Evolutionary conservation across 345 rosid species (phyloP).

Genomic region (Triadica sebifera): DNA sequence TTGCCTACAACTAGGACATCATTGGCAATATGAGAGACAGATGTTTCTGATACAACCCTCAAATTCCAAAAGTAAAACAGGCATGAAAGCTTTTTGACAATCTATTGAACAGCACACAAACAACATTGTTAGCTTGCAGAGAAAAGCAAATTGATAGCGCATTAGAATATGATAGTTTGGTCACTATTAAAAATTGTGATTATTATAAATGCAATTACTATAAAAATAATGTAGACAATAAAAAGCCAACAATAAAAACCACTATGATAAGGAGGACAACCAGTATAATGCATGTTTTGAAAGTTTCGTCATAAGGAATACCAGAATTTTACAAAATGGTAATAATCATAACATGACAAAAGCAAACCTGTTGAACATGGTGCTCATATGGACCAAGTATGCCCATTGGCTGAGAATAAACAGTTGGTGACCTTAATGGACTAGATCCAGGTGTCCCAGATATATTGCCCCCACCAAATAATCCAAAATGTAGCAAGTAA

Average conservation of each 20-base stretch:
- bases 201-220: neutral
- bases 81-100: neutral
- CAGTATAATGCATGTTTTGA: neutral
- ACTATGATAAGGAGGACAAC: neutral
- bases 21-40: neutral
- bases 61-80: neutral
- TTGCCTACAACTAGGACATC: neutral
- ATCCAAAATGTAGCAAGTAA: slow-evolving; percentile 50
- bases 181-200: neutral
- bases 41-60: neutral
- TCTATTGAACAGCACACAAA: neutral
- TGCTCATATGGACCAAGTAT: slow-evolving; percentile 76
- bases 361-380: slow-evolving; percentile 49
- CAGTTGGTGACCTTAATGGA: slow-evolving; percentile 38
- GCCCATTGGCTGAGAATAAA: slow-evolving; percentile 65
- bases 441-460: slow-evolving; percentile 40
- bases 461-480: slow-evolving; percentile 46
- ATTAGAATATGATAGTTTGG: neutral
- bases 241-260: neutral
- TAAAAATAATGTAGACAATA: neutral
- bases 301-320: neutral
- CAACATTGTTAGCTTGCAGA: neutral
- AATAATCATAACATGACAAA: neutral
- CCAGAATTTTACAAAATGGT: slow-evolving; percentile 7
- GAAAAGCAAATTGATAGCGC: neutral